Evolutionary conservation across 2,329 filamentous ascomycete species (phyloP).

Genomic region (Aspergillus flavus): DNA sequence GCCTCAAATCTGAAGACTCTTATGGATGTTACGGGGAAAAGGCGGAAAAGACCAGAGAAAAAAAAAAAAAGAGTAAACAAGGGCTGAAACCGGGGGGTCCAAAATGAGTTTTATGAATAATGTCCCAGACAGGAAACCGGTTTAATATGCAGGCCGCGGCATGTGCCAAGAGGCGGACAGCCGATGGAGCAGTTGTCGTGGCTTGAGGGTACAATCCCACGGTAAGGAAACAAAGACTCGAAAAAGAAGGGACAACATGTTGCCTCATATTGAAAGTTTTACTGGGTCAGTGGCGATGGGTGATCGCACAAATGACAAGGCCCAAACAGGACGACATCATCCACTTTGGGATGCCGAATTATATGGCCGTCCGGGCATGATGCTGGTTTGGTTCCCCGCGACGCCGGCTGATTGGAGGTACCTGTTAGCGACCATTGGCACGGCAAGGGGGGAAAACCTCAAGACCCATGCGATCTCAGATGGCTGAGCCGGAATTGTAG

Average conservation of each 20-base stretch:
- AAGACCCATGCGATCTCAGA: not conserved
- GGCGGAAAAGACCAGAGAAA: not conserved
- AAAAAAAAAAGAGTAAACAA: constrained; percentile 3
- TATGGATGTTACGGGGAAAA: not conserved
- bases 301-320: not conserved
- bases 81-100: not conserved
- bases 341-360: not conserved
- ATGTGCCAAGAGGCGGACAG: not conserved
- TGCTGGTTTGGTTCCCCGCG: not conserved
- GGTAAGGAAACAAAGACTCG: not conserved
- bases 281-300: not conserved
- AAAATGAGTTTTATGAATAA: constrained; percentile 3
- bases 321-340: not conserved
- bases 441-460: not conserved
- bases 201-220: not conserved
- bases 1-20: not conserved
- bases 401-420: not conserved
- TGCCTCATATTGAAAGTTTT: not conserved
- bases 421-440: not conserved
- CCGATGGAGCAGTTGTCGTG: not conserved
- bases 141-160: constrained; percentile 3
- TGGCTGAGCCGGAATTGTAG: not conserved
- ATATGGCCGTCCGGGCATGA: not conserved
- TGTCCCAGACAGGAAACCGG: constrained; percentile 3
- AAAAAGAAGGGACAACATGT: not conserved